Evolutionary conservation across 1,284 basidiomycete genomes (phyloP), one percentile per base, ranked within the genome.

Genomic region (Leccinum laetum): DNA sequence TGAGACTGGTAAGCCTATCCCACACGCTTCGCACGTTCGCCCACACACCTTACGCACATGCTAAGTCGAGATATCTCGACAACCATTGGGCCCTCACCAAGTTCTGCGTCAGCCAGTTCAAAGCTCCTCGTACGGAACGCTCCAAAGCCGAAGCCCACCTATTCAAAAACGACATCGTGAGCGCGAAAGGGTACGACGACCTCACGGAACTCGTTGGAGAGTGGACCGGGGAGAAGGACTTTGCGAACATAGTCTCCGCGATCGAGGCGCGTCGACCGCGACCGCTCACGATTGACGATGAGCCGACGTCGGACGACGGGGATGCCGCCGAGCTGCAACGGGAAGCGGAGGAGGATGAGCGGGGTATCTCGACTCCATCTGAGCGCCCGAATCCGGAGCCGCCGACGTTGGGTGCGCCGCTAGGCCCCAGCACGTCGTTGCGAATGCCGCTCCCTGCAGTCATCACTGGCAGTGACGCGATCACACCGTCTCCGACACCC

Each of bases 41-140:
- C 55, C n/a, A n/a, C 10, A 5, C 56, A 55, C 53, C 58, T 67
- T 65, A 66, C 29, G n/a, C 49, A 18, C 58, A 14, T 58, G 41
- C 70, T 3, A 87, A 55, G 87, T 82, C 83, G 64, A 81, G 83
- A 77, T 92, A 94, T 73, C 82, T 93, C 24, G 83, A 88, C 68
- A 94, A 96, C 72, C 85, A 91, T 68, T 95, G 89, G 84, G 83
- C 88, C 10, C 88, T 93, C 68, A 96, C 94, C n/a, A 99, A 98
- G 76, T 98, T 96, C 81, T 94, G 96, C 72, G 80, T 95, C 35
- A 84, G 82, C 16, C 91, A 94, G 75, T 94, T 95, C 83, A 90
- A 90, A 70, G 85, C 84, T 5, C 74, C 82, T 4, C 86, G 89
- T 64, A 80, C 85, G 0, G 76, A 76, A 21, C 75, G 86, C 59